Percentiles rank a stretch among this genome's conserved stretches.
These are phyloP conservation scores for Lactifluus echinatus DNA, from an alignment of 768 basidiomycete genomes.

Conservation along the genomic window DNA sequence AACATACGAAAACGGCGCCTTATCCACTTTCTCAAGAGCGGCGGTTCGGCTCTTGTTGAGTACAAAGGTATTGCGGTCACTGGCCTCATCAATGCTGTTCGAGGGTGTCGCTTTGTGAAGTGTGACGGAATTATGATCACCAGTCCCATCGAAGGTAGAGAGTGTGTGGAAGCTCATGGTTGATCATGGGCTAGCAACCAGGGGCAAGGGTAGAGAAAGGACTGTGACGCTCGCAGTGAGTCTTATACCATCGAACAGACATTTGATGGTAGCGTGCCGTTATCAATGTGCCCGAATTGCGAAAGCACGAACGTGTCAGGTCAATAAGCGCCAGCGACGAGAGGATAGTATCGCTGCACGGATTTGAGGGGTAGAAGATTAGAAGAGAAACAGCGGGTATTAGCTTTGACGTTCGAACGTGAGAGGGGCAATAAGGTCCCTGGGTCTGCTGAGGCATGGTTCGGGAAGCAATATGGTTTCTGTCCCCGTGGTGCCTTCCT, in stretches of 20 bases:
- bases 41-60: conserved; percentile 69
- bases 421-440: background rate
- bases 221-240: background rate
- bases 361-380: background rate
- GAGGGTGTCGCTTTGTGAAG: background rate
- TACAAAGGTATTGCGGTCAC: background rate
- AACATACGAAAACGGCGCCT: conserved; percentile 75
- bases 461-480: background rate
- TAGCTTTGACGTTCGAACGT: background rate
- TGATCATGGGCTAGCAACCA: background rate
- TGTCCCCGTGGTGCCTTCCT: background rate
- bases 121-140: background rate
- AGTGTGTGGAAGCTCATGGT: conserved; percentile 10
- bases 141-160: background rate
- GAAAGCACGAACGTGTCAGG: conserved; percentile 6
- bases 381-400: background rate
- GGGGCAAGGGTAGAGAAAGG: background rate
- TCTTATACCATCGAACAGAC: background rate
- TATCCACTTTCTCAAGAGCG: conserved; percentile 82
- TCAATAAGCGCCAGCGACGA: background rate
- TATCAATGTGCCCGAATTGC: background rate
- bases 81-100: background rate
- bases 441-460: background rate
- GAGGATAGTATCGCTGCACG: background rate
- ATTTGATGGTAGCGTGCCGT: conserved; percentile 3